phyloP scores from a whole-genome alignment of 2,329 filamentous ascomycete species.

The Amylocarpus encephaloides region DNA sequence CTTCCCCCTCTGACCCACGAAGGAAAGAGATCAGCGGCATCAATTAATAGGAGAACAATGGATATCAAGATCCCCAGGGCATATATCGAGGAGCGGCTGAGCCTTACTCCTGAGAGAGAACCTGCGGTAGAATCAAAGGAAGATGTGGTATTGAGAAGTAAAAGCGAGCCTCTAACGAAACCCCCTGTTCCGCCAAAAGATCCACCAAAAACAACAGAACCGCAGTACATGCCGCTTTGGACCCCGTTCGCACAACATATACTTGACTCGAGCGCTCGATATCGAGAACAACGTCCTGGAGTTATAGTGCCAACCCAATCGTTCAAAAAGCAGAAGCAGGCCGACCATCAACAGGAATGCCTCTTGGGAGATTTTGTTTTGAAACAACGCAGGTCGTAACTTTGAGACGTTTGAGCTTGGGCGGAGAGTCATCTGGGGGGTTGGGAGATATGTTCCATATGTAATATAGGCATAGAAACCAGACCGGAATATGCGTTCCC shows the following conservation, averaged over 20 bases:
- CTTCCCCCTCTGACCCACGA: conserved; percentile 9
- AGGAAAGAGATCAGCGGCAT: conserved; percentile 4
- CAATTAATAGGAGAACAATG: conserved; percentile 10
- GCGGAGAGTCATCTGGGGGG: conserved; percentile 14
- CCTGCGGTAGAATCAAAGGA: background rate
- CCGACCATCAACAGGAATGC: conserved; percentile 7
- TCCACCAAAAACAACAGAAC: background rate
- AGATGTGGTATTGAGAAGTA: background rate
- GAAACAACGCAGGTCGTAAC: conserved; percentile 1
- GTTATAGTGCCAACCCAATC: background rate
- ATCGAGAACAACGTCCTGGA: background rate
- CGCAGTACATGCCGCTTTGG: background rate
- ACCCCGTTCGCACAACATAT: conserved; percentile 1
- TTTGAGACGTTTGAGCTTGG: conserved; percentile 22
- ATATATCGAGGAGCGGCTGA: background rate
- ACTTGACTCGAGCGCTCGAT: conserved; percentile 3
- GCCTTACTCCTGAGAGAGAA: background rate
- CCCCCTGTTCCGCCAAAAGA: background rate
- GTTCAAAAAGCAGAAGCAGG: background rate
- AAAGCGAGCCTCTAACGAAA: background rate
- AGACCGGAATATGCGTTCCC: background rate
- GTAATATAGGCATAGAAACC: background rate
- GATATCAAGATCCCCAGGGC: background rate
- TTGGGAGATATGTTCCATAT: conserved; percentile 14
- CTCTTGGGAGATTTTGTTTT: background rate